Conservation (phyloP, 2,329 filamentous ascomycete species). For the Aspergillus sp. region DNA sequence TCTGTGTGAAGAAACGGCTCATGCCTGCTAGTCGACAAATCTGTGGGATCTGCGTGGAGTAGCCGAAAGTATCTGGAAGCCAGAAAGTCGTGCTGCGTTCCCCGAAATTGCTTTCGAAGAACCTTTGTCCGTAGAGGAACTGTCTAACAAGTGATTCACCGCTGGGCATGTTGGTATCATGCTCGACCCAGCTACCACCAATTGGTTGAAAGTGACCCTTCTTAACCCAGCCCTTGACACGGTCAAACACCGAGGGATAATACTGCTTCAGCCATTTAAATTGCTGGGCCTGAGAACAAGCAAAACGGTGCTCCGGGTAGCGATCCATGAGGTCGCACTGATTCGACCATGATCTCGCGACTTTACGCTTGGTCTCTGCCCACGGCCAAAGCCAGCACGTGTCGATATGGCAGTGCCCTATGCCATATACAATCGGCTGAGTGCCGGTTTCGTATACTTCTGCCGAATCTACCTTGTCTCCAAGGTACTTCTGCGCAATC, state of each 20-base stretch:
- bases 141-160: slow-evolving; percentile 92
- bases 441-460: slow-evolving; percentile 79
- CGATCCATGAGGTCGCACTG: slow-evolving; percentile 94
- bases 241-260: slow-evolving; percentile 85
- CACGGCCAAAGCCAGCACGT: slow-evolving; percentile 99
- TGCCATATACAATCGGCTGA: slow-evolving; percentile 76
- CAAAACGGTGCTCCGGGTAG: slow-evolving; percentile 91
- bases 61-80: slow-evolving; percentile 97
- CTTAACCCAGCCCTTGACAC: slow-evolving; percentile 87
- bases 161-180: slow-evolving; percentile 96
- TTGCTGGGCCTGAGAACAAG: slow-evolving; percentile 91
- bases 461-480: slow-evolving; percentile 74
- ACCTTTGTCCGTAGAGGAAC: slow-evolving; percentile 92
- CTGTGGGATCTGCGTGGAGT: slow-evolving; percentile 91
- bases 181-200: slow-evolving; percentile 97
- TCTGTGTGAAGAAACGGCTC: slow-evolving; percentile 95
- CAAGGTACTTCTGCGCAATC: slow-evolving; percentile 80
- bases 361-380: slow-evolving; percentile 95
- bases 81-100: slow-evolving; percentile 89
- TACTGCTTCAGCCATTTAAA: slow-evolving; percentile 94
- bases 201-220: slow-evolving; percentile 91
- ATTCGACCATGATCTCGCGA: slow-evolving; percentile 92
- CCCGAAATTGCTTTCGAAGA: slow-evolving; percentile 91
- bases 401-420: slow-evolving; percentile 97
- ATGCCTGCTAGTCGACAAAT: slow-evolving; percentile 92